Evolutionary conservation across 2,329 filamentous ascomycete species (phyloP).

Genomic region (Aspergillus pseudonomiae): DNA sequence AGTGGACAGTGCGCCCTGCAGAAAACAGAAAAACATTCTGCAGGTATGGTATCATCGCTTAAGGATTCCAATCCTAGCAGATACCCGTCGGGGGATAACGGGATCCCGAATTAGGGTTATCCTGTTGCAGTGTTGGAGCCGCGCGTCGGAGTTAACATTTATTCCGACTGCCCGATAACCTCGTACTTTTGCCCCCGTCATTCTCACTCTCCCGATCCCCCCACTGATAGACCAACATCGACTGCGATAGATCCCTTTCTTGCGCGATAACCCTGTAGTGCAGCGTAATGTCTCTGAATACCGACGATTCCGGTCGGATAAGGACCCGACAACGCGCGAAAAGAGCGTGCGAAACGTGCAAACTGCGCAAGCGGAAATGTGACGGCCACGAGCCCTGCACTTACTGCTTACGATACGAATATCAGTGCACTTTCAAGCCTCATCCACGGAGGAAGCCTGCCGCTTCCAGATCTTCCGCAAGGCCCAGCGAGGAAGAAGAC

Average conservation of each 20-base stretch:
- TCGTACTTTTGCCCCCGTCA: background rate
- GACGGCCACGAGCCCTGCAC: constrained; percentile 11
- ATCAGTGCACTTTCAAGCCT: constrained; percentile 15
- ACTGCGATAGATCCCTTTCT: background rate
- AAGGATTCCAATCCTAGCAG: background rate
- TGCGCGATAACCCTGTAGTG: background rate
- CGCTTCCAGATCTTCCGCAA: constrained; percentile 32
- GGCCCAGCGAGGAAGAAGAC: background rate
- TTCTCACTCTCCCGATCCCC: background rate
- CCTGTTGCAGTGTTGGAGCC: background rate
- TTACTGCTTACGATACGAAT: constrained; percentile 9
- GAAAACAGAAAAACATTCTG: background rate
- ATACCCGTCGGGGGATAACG: background rate
- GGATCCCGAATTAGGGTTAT: constrained; percentile 3
- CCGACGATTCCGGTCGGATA: constrained; percentile 1
- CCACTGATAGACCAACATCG: background rate
- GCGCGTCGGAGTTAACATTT: background rate
- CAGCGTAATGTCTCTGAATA: constrained; percentile 1
- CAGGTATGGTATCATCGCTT: background rate
- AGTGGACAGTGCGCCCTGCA: constrained; percentile 1
- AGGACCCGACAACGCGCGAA: constrained; percentile 2
- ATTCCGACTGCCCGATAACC: background rate
- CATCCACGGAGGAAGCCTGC: constrained; percentile 16
- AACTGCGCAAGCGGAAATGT: constrained; percentile 19
- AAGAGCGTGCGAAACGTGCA: constrained; percentile 15